Percentiles rank a stretch among this genome's conserved stretches.
These are phyloP conservation scores for Esteya vermicola DNA, from an alignment of 2,329 filamentous ascomycete genomes.

Conservation along the genomic window DNA sequence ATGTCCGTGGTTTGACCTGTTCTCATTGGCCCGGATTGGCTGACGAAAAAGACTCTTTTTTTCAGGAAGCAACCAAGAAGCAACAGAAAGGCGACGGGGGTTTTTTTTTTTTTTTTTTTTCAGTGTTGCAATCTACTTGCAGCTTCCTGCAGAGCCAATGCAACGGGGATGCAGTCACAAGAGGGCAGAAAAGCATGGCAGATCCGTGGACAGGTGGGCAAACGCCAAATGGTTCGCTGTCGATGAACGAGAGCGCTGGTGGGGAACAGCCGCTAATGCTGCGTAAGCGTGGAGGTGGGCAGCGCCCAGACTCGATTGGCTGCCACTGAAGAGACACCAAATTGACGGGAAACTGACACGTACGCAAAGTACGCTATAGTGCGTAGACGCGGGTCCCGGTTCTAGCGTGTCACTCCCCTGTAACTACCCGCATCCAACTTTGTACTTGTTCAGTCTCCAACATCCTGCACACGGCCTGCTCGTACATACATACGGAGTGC, in stretches of 20 bases:
- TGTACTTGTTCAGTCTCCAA: too few relatives aligned
- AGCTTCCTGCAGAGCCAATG: not conserved
- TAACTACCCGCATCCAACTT: not conserved
- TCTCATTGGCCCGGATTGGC: conserved; percentile 6
- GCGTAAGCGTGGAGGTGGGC: conserved; percentile 1
- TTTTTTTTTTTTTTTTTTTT: not conserved
- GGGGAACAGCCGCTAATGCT: too few relatives aligned
- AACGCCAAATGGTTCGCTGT: conserved; percentile 16
- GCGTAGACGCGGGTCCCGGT: too few relatives aligned
- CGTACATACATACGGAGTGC: too few relatives aligned
- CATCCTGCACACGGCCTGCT: too few relatives aligned
- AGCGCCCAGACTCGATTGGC: conserved; percentile 5
- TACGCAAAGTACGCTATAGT: conserved; percentile 10
- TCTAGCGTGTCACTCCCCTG: conserved; percentile 2
- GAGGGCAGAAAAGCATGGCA: too few relatives aligned
- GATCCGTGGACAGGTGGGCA: not conserved
- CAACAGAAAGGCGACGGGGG: not conserved
- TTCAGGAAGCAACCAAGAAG: too few relatives aligned
- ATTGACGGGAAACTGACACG: conserved; percentile 14
- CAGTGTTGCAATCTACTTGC: not conserved
- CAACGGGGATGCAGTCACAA: too few relatives aligned
- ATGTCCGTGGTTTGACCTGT: conserved; percentile 6
- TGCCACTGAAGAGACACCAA: conserved; percentile 9
- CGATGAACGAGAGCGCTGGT: conserved; percentile 10
- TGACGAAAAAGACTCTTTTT: not conserved